Evolutionary conservation across 1,284 basidiomycete species (phyloP).

Genomic region (Apiotrichum gamsii): DNA sequence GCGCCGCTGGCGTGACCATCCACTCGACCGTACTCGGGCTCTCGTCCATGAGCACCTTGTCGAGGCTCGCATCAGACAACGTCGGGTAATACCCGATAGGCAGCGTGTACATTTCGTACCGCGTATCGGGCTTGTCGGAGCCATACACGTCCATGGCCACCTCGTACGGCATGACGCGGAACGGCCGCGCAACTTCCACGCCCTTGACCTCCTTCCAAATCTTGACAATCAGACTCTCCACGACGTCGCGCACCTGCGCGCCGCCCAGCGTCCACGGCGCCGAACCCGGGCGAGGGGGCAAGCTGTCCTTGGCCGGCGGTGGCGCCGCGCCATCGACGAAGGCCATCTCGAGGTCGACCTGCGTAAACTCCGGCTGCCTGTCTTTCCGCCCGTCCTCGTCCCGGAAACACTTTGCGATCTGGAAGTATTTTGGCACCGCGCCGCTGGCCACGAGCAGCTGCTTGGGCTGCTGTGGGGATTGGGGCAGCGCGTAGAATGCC

Average conservation of each 20-base stretch:
- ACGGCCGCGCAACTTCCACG: conserved; percentile 53
- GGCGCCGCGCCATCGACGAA: conserved; percentile 71
- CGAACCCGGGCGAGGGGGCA: conserved; percentile 28
- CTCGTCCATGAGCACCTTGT: conserved; percentile 43
- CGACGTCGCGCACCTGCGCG: conserved; percentile 63
- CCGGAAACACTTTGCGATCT: conserved; percentile 88
- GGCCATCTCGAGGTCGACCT: conserved; percentile 93
- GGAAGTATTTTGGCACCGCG: conserved; percentile 82
- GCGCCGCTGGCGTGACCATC: conserved; percentile 40
- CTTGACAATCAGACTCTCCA: conserved; percentile 63
- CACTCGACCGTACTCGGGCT: conserved; percentile 43
- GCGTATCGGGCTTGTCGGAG: conserved; percentile 89
- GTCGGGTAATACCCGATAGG: conserved; percentile 47
- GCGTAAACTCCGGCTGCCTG: conserved; percentile 93
- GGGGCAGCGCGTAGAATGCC: conserved; percentile 81
- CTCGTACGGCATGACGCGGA: conserved; percentile 74
- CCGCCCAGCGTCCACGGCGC: conserved; percentile 75
- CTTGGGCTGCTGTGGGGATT: conserved; percentile 94
- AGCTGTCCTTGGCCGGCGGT: conserved; percentile 18
- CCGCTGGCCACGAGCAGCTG: conserved; percentile 88
- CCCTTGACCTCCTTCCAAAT: conserved; percentile 66
- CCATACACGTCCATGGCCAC: conserved; percentile 87
- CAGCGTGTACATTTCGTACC: conserved; percentile 66
- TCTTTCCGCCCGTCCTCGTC: conserved; percentile 93
- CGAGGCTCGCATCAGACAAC: conserved; percentile 39